Evolutionary conservation across 1,139 yeast species (phyloP).

Genomic region (Diutina siamensis): DNA sequence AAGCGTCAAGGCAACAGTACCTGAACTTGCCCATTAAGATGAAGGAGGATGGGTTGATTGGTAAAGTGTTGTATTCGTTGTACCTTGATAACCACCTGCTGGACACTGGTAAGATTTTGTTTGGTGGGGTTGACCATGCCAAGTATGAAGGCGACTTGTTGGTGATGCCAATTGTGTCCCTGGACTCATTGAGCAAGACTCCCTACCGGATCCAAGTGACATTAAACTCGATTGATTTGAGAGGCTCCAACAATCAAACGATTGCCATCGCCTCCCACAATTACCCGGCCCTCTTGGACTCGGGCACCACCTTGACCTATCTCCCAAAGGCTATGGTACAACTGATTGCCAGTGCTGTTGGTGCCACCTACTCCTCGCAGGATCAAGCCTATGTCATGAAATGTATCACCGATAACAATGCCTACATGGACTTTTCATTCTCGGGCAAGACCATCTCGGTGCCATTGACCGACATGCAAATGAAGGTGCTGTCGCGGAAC

Average conservation of each 20-base stretch:
- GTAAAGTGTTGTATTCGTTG: conserved; percentile 39
- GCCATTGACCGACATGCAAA: conserved; percentile 15
- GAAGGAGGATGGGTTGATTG: conserved; percentile 36
- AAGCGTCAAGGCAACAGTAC: conserved; percentile 18
- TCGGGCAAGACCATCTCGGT: conserved; percentile 15
- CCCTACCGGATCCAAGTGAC: not conserved
- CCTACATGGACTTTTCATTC: conserved; percentile 16
- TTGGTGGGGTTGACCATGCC: conserved; percentile 48
- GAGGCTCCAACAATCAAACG: not conserved
- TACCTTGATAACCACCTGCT: conserved; percentile 27
- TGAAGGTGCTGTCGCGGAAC: not conserved
- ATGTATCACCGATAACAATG: conserved; percentile 16
- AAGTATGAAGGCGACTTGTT: conserved; percentile 30
- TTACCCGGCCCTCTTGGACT: conserved; percentile 24
- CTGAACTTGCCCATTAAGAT: conserved; percentile 49
- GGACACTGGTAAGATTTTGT: conserved; percentile 35
- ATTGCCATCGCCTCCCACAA: conserved; percentile 5
- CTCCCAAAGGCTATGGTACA: conserved; percentile 15
- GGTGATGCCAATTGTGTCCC: conserved; percentile 3
- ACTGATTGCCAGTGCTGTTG: conserved; percentile 12
- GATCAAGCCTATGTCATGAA: conserved; percentile 17
- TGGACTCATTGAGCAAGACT: not conserved
- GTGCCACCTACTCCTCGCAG: conserved; percentile 12
- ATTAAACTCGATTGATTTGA: not conserved
- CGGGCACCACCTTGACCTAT: conserved; percentile 29